phyloP scores from a whole-genome alignment of 2,329 filamentous ascomycete genomes.

The Fusarium temperatum region DNA sequence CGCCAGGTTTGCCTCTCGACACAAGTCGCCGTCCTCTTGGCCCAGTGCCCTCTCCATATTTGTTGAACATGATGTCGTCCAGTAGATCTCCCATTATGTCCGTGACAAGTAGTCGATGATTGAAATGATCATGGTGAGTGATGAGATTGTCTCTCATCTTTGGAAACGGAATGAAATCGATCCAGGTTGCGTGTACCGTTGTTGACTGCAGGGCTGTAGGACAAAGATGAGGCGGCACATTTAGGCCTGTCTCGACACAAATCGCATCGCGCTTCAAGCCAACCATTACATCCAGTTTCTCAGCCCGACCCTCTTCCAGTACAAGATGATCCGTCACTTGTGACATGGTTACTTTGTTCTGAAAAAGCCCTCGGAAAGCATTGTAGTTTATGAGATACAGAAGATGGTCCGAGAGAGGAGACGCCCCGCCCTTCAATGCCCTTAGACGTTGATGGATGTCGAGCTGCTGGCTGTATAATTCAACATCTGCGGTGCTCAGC shows the following conservation, averaged over 20 bases:
- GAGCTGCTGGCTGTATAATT: slow-evolving; percentile 4
- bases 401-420: background rate
- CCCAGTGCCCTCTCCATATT: slow-evolving; percentile 3
- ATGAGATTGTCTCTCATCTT: slow-evolving; percentile 9
- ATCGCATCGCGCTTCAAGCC: slow-evolving; percentile 4
- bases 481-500: background rate
- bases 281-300: slow-evolving; percentile 4
- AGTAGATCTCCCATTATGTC: slow-evolving; percentile 1
- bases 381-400: slow-evolving; percentile 10
- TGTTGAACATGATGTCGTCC: slow-evolving; percentile 7
- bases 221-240: background rate
- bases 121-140: background rate
- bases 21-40: background rate
- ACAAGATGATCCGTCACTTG: background rate
- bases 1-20: background rate
- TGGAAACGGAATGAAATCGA: background rate
- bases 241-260: background rate
- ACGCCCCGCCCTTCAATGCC: too few relatives aligned
- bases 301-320: background rate
- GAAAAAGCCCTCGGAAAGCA: slow-evolving; percentile 1
- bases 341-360: background rate
- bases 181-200: background rate
- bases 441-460: background rate
- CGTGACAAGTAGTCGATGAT: background rate
- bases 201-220: background rate